Evolutionary conservation across 345 rosid species (phyloP).

Genomic region (Noccaea bulbosa): DNA sequence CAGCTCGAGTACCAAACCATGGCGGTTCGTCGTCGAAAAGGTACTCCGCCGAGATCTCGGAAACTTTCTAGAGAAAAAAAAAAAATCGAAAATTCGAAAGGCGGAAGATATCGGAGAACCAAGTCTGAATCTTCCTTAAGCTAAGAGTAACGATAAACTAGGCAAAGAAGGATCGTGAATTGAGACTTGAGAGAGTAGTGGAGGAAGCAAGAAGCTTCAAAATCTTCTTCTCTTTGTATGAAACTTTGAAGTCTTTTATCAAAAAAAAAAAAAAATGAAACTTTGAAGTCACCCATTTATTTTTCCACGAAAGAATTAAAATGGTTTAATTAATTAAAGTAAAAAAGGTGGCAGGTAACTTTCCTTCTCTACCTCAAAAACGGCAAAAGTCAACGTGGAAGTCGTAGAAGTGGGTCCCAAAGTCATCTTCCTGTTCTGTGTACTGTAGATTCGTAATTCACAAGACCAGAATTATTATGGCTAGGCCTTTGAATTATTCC

Average conservation of each 20-base stretch:
- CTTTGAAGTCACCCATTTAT: slow-evolving; percentile 41
- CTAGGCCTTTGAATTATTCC: neutral
- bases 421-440: neutral
- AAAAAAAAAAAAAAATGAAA: neutral
- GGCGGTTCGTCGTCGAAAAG: slow-evolving; percentile 22
- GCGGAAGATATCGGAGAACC: neutral
- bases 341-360: slow-evolving; percentile 35
- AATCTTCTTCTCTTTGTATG: neutral
- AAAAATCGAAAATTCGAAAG: neutral
- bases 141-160: slow-evolving; percentile 6
- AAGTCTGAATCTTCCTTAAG: slow-evolving; percentile 10
- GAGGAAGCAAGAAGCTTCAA: slow-evolving; percentile 23
- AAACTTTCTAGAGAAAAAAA: neutral
- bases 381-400: slow-evolving; percentile 37
- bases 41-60: slow-evolving; percentile 44
- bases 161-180: slow-evolving; percentile 26
- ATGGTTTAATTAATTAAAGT: neutral
- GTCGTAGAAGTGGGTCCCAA: slow-evolving; percentile 29
- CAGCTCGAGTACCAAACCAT: slow-evolving; percentile 39
- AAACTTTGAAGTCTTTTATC: slow-evolving; percentile 33
- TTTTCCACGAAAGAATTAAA: neutral
- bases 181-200: slow-evolving; percentile 8
- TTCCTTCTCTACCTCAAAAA: slow-evolving; percentile 36
- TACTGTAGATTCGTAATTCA: slow-evolving; percentile 8
- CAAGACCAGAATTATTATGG: neutral